Base-by-base conservation (phyloP, 768 basidiomycete species). In the Lanmaoa rubissima region DNA sequence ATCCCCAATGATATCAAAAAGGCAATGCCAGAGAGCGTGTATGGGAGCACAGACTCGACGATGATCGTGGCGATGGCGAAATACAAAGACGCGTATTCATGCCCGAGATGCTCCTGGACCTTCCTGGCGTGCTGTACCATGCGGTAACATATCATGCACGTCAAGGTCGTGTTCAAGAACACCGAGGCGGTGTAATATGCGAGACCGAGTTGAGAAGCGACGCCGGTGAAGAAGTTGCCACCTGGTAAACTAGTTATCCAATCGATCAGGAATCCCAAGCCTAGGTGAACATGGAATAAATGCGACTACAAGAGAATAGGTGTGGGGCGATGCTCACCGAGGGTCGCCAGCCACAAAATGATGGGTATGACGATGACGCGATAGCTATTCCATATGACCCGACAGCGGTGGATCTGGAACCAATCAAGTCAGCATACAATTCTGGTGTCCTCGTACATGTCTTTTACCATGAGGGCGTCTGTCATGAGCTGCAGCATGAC, bases 371-470 rank as follows among this genome's bases (percentile, higher is more conserved):
- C 2, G 19, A 65, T 28, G 21, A 43, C 57, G 7, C 31, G 35
- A 48, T 57, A 24, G 38, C 36, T 61, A 32, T 65, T 40, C 73
- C 73, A 78, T 36, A 78, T 54, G 26, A 76, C 57, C 39, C 58
- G 71, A 61, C 74, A 75, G 28, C 76, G 78, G 53, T 75, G 68
- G 17, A 79, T 67, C 78, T 79, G 47, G 24, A 74, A 56, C 6
- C 28, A 45, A 48, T 11, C 35, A 21, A 36, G 14, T 68, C 31
- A 65, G 26, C n/a, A 47, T 4, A 9, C 14, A 6, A 9, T 32
- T 16, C 14, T 12, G 10, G 48, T 9, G 19, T 21, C 19, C 5
- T 41, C 1, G 3, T 17, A 2, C n/a, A 24, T n/a, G 38, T 32
- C 44, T 21, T 28, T 39, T 48, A 66, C 65, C 65, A 67, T 64